These are phyloP conservation scores for Orychophragmus violaceus DNA, from an alignment of 345 rosid genomes.

Conservation along the genomic window DNA sequence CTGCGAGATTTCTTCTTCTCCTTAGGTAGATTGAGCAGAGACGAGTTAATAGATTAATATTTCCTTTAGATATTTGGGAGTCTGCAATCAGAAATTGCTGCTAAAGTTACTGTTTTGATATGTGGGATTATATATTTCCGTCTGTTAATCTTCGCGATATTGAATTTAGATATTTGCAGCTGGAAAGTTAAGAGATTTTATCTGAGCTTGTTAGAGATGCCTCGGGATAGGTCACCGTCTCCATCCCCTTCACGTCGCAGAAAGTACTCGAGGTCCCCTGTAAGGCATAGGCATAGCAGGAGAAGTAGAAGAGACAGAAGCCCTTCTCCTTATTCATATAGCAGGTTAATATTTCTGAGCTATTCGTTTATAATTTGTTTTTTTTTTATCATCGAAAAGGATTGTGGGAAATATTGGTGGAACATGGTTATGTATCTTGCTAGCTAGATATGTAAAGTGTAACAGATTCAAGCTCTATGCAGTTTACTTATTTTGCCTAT, in stretches of 20 bases:
- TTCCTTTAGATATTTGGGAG: too few relatives aligned
- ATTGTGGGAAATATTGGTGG: slow-evolving; percentile 38
- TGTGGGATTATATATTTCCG: too few relatives aligned
- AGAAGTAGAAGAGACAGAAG: slow-evolving; percentile 78
- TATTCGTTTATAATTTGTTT: too few relatives aligned
- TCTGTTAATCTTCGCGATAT: too few relatives aligned
- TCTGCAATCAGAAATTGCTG: too few relatives aligned
- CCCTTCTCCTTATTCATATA: slow-evolving; percentile 65
- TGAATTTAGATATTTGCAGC: slow-evolving; percentile 14
- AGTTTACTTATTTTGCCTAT: neutral
- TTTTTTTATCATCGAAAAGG: too few relatives aligned
- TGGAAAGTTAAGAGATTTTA: neutral
- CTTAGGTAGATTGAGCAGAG: neutral
- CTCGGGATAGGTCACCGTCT: slow-evolving; percentile 64
- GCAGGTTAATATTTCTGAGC: too few relatives aligned
- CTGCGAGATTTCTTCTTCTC: neutral
- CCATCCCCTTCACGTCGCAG: slow-evolving; percentile 70
- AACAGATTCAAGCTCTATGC: slow-evolving; percentile 27
- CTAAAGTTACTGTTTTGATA: too few relatives aligned
- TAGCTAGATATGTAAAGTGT: slow-evolving; percentile 25
- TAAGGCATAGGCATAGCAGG: slow-evolving; percentile 61
- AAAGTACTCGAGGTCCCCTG: slow-evolving; percentile 70
- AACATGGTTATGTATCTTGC: slow-evolving; percentile 23
- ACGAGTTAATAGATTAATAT: neutral
- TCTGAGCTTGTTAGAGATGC: slow-evolving; percentile 41